Evolutionary conservation across 2,329 filamentous ascomycete species (phyloP).

Genomic region (Ophiostoma novo-ulmi): DNA sequence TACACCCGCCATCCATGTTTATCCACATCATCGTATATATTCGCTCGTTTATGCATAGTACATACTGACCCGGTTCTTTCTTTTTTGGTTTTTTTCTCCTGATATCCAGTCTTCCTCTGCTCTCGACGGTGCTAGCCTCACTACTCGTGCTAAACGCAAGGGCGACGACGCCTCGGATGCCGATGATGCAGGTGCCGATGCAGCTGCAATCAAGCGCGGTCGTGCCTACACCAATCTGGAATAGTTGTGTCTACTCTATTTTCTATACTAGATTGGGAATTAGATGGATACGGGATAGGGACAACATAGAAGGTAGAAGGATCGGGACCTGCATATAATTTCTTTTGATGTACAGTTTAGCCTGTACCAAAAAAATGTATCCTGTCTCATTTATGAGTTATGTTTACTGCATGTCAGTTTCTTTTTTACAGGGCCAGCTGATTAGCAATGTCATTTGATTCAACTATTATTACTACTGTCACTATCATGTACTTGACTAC

Average conservation of each 20-base stretch:
- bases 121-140: slow-evolving; percentile 9
- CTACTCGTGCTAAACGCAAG: slow-evolving; percentile 11
- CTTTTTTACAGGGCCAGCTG: neutral
- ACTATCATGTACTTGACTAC: neutral
- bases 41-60: slow-evolving; percentile 1
- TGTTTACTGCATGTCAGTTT: slow-evolving; percentile 1
- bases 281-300: neutral
- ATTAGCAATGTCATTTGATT: slow-evolving; percentile 1
- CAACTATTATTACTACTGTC: neutral
- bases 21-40: slow-evolving; percentile 7
- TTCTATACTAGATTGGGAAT: neutral
- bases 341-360: neutral
- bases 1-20: neutral
- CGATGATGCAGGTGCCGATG: neutral
- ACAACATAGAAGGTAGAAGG: neutral
- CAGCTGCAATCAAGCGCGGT: slow-evolving; percentile 16
- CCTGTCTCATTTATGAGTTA: neutral
- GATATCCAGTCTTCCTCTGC: neutral
- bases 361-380: neutral
- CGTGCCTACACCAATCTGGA: slow-evolving; percentile 27
- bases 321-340: slow-evolving; percentile 1
- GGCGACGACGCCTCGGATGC: neutral
- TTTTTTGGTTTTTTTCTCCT: slow-evolving; percentile 9
- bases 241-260: neutral
- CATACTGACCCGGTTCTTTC: slow-evolving; percentile 2